Percentiles rank a stretch among this genome's conserved stretches.
Conservation (phyloP, 495 filamentous ascomycete species). For the Penicillium coffeae region DNA sequence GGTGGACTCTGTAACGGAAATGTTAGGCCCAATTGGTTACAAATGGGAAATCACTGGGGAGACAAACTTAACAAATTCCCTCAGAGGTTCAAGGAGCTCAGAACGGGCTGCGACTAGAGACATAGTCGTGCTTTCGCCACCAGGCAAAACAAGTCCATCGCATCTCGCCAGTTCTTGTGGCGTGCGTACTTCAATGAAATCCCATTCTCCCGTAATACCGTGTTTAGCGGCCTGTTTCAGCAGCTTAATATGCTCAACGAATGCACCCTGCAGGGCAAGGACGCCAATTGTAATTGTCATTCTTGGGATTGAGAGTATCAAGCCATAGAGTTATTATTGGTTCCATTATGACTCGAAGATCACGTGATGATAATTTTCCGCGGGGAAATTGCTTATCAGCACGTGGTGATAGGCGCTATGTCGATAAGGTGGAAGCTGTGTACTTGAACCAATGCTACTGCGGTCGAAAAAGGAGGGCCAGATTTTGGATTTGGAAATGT, state of each 20-base stretch:
- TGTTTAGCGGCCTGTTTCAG: slow-evolving; percentile 60
- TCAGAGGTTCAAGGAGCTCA: slow-evolving; percentile 75
- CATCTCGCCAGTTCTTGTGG: slow-evolving; percentile 63
- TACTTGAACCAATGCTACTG: too few species aligned
- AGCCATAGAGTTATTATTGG: neutral
- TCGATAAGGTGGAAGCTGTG: too few species aligned
- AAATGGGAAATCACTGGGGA: neutral
- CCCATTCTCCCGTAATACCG: slow-evolving; percentile 40
- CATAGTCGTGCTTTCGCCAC: slow-evolving; percentile 93
- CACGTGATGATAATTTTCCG: slow-evolving; percentile 27
- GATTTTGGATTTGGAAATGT: too few species aligned
- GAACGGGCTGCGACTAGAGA: slow-evolving; percentile 80
- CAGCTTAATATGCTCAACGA: slow-evolving; percentile 79
- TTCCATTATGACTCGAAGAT: slow-evolving; percentile 19
- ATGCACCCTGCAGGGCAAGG: slow-evolving; percentile 90
- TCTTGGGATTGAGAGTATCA: slow-evolving; percentile 11
- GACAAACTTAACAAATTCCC: slow-evolving; percentile 89
- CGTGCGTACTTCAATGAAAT: slow-evolving; percentile 78
- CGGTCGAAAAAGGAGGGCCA: too few species aligned
- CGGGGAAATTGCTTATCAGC: slow-evolving; percentile 23
- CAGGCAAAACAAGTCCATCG: slow-evolving; percentile 84
- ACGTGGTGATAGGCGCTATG: slow-evolving; percentile 18
- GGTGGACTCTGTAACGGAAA: slow-evolving; percentile 32
- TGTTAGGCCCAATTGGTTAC: slow-evolving; percentile 16
- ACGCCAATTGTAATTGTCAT: slow-evolving; percentile 69